These are phyloP conservation scores for Vanrija pseudolonga DNA, from an alignment of 1,284 basidiomycete genomes.

Conservation along the genomic window DNA sequence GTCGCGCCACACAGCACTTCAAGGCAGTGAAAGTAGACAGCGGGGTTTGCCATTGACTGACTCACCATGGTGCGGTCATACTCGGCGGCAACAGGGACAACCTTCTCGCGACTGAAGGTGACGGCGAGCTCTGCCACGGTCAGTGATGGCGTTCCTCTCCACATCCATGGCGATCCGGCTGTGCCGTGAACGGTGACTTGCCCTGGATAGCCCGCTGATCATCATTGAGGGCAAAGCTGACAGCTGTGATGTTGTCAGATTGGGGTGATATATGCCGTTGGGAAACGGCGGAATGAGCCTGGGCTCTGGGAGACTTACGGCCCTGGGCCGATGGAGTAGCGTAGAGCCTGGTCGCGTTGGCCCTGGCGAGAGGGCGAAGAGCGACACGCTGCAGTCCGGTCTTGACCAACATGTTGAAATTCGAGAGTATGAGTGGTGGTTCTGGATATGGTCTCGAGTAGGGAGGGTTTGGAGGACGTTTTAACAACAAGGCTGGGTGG, in stretches of 20 bases:
- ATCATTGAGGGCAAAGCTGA: conserved; percentile 37
- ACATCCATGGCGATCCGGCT: not conserved
- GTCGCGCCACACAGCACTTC: not conserved
- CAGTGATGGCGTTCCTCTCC: not conserved
- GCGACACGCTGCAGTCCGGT: not conserved
- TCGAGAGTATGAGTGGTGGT: not conserved
- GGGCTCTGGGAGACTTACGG: not conserved
- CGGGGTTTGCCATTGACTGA: not conserved
- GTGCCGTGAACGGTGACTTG: conserved; percentile 4
- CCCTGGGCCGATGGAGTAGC: not conserved
- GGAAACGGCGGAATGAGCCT: too few relatives aligned
- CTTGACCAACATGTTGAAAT: conserved; percentile 1
- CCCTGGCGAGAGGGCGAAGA: not conserved
- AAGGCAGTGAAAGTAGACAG: not conserved
- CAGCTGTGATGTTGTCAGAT: conserved; percentile 1
- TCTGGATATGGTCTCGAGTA: not conserved
- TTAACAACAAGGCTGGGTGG: too few relatives aligned
- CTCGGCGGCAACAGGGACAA: conserved; percentile 54
- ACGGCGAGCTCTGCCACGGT: conserved; percentile 51
- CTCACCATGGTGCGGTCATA: conserved; percentile 51
- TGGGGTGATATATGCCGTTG: not conserved
- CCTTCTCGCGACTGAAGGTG: conserved; percentile 52
- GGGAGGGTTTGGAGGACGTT: too few relatives aligned
- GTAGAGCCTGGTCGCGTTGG: not conserved
- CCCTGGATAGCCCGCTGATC: conserved; percentile 45